These are phyloP conservation scores for Aaosphaeria pasadenensis DNA, from an alignment of 2,329 filamentous ascomycete species.

Conservation along the genomic window DNA sequence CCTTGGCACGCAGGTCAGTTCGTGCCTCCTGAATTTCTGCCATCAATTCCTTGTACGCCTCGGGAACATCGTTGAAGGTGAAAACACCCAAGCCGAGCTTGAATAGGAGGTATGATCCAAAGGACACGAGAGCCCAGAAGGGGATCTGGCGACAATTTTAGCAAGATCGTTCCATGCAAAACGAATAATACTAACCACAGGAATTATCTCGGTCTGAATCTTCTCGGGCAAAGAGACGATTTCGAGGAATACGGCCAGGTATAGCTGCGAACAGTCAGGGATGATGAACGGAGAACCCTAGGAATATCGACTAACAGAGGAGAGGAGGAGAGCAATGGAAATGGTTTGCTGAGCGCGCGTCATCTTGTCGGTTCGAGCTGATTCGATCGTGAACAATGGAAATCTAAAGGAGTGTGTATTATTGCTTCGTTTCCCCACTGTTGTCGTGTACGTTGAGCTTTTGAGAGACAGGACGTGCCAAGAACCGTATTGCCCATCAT, in stretches of 20 bases:
- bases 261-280: constrained; percentile 61
- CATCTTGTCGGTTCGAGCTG: constrained; percentile 56
- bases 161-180: not conserved
- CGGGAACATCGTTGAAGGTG: constrained; percentile 94
- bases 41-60: constrained; percentile 87
- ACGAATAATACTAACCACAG: constrained; percentile 65
- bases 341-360: constrained; percentile 92
- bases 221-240: constrained; percentile 75
- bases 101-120: constrained; percentile 88
- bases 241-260: constrained; percentile 80
- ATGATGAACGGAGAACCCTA: constrained; percentile 5
- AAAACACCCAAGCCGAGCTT: constrained; percentile 89
- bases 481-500: no score
- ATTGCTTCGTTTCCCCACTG: constrained; percentile 2
- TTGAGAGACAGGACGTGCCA: no score
- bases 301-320: constrained; percentile 63
- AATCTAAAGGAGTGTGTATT: constrained; percentile 1
- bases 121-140: constrained; percentile 86
- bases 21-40: constrained; percentile 76
- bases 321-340: constrained; percentile 80
- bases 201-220: constrained; percentile 81
- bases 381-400: not conserved
- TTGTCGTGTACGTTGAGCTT: not conserved
- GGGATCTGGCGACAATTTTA: constrained; percentile 62
- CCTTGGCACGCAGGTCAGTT: constrained; percentile 68